phyloP scores from a whole-genome alignment of 768 basidiomycete species.

The Sutorius australiensis region DNA sequence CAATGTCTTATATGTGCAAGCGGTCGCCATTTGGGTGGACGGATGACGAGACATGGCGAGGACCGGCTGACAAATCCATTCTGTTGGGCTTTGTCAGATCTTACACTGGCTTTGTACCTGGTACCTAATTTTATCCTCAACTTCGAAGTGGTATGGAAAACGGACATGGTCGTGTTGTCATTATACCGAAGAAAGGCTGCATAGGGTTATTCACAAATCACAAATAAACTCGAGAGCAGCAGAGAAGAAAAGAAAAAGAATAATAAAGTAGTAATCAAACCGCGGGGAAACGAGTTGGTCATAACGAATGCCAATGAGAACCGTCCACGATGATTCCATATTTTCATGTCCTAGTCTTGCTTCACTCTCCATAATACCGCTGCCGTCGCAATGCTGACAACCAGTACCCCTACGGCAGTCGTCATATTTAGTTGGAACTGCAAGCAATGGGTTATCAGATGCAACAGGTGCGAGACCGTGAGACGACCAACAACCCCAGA shows the following conservation, averaged over 20 bases:
- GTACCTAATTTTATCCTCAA: no score
- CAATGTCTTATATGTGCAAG: not conserved
- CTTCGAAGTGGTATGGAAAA: not conserved
- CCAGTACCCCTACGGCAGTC: constrained; percentile 60
- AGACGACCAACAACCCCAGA: constrained; percentile 30
- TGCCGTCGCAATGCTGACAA: constrained; percentile 64
- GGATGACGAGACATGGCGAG: constrained; percentile 3
- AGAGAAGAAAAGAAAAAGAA: constrained; percentile 8
- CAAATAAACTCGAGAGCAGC: constrained; percentile 19
- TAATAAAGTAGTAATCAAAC: constrained; percentile 32
- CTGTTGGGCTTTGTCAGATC: not conserved
- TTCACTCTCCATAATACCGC: constrained; percentile 73
- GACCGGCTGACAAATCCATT: constrained; percentile 10
- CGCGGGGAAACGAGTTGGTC: constrained; percentile 7
- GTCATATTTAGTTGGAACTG: constrained; percentile 34
- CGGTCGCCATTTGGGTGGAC: not conserved
- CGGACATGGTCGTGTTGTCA: constrained; percentile 12
- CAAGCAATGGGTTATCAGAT: constrained; percentile 23
- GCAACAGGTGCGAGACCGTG: constrained; percentile 7
- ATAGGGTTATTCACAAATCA: constrained; percentile 26
- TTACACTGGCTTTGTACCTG: no score
- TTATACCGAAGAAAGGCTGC: constrained; percentile 16
- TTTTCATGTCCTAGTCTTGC: constrained; percentile 31
- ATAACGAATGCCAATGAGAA: constrained; percentile 14
- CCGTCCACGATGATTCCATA: constrained; percentile 15